A percentile compares a stretch with the other conserved stretches of the same genome.
Evolutionary conservation across 129 eudicot species (phyloP).

Genomic region (Lactuca saligna): DNA sequence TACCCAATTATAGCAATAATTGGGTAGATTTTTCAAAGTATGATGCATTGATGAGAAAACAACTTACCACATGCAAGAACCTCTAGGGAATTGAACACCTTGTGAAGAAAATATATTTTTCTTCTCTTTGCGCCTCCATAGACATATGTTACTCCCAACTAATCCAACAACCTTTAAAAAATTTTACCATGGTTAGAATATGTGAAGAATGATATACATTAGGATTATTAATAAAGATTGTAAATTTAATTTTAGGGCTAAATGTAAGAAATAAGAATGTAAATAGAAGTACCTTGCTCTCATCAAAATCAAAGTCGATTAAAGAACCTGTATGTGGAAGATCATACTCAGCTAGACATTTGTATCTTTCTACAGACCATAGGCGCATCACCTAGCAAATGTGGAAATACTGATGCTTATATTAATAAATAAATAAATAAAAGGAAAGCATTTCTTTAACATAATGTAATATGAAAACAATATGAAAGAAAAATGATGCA

Average conservation of each 20-base stretch:
- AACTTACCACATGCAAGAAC: conserved; percentile 80
- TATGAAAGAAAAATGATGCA: not conserved
- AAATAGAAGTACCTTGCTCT: conserved; percentile 70
- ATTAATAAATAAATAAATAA: too few species aligned
- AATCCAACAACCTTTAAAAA: conserved; percentile 74
- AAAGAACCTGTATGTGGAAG: conserved; percentile 62
- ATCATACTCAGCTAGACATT: conserved; percentile 70
- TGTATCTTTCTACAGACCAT: conserved; percentile 89
- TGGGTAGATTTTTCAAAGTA: not conserved
- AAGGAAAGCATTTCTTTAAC: not conserved
- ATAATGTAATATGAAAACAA: not conserved
- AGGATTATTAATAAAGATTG: not conserved
- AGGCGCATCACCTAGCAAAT: conserved; percentile 81
- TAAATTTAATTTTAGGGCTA: too few species aligned
- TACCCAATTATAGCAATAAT: not conserved
- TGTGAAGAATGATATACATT: not conserved
- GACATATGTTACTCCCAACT: conserved; percentile 64
- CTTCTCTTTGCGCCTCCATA: conserved; percentile 76
- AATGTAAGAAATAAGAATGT: too few species aligned
- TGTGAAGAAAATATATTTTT: conserved; percentile 62
- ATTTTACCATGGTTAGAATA: not conserved
- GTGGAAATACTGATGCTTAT: conserved; percentile 2
- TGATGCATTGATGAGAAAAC: conserved; percentile 2
- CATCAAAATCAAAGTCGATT: conserved; percentile 90
- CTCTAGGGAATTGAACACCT: conserved; percentile 67